Percentiles rank a stretch among this genome's conserved stretches.
Conservation (phyloP, 805 yeast genomes). For the Pichia thaimueangensis region DNA sequence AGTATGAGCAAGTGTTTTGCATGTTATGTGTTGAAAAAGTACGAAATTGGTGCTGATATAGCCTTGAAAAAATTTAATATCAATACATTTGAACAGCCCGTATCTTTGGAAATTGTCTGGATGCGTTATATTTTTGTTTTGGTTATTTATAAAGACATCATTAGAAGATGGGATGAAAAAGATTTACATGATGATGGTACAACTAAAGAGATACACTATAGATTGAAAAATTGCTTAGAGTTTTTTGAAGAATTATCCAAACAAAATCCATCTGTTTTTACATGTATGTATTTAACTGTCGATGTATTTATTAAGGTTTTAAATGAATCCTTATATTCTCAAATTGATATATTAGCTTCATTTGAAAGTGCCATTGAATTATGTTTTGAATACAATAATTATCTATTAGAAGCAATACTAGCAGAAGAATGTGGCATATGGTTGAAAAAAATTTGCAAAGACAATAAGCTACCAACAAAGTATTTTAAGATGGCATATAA, state of each 20-base stretch:
- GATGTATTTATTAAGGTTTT: constrained; percentile 29
- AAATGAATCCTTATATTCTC: constrained; percentile 18
- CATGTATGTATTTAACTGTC: constrained; percentile 32
- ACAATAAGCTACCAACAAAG: constrained; percentile 30
- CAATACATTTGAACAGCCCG: background rate
- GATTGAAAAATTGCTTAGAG: constrained; percentile 18
- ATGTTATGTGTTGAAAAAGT: constrained; percentile 12
- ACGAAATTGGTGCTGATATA: constrained; percentile 6
- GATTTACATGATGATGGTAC: constrained; percentile 17
- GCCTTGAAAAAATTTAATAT: constrained; percentile 7
- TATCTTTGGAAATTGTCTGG: constrained; percentile 10
- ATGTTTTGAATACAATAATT: constrained; percentile 28
- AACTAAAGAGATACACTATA: constrained; percentile 13
- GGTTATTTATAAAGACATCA: constrained; percentile 10
- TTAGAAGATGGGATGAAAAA: constrained; percentile 7
- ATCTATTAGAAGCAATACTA: constrained; percentile 35
- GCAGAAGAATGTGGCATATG: constrained; percentile 39
- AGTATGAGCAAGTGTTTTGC: background rate
- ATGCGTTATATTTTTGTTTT: constrained; percentile 13
- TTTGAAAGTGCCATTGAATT: constrained; percentile 41
- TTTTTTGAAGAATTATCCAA: constrained; percentile 32
- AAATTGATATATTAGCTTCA: constrained; percentile 36
- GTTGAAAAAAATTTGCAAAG: constrained; percentile 23
- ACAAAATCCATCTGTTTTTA: constrained; percentile 33
- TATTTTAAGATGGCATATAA: constrained; percentile 35